A percentile compares a stretch with the other conserved stretches of the same genome.
These are phyloP conservation scores for Acacia acuminata DNA, from an alignment of 306 rosid genomes.

Conservation along the genomic window DNA sequence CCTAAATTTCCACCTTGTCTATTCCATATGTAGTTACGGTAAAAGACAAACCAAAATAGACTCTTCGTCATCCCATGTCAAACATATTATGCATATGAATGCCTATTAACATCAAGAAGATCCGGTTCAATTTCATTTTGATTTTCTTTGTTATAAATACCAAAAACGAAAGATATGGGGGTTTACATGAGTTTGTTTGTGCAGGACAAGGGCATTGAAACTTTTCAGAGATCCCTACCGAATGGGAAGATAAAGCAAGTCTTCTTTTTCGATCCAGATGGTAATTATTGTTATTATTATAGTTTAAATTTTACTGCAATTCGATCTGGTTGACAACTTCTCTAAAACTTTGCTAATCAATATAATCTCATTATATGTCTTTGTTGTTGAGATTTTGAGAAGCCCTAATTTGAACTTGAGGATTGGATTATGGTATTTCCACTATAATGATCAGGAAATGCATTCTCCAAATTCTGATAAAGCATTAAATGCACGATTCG, in stretches of 20 bases:
- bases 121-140: not conserved
- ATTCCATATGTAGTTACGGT: not conserved
- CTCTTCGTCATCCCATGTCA: not conserved
- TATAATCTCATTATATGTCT: not conserved
- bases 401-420: not conserved
- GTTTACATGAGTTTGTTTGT: slow-evolving; percentile 16
- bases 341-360: not conserved
- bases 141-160: not conserved
- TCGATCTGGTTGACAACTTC: not conserved
- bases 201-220: slow-evolving; percentile 80
- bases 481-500: no score
- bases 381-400: not conserved
- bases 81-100: not conserved
- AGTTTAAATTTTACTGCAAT: not conserved
- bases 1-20: no score
- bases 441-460: no score
- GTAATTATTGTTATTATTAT: slow-evolving; percentile 30
- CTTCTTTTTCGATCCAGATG: slow-evolving; percentile 95
- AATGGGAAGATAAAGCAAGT: slow-evolving; percentile 67
- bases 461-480: no score
- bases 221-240: slow-evolving; percentile 59
- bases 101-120: not conserved
- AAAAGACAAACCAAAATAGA: not conserved
- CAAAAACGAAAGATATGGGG: not conserved
- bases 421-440: slow-evolving; percentile 44